phyloP scores from a whole-genome alignment of 2,329 filamentous ascomycete genomes.

The Fusarium papillatum region DNA sequence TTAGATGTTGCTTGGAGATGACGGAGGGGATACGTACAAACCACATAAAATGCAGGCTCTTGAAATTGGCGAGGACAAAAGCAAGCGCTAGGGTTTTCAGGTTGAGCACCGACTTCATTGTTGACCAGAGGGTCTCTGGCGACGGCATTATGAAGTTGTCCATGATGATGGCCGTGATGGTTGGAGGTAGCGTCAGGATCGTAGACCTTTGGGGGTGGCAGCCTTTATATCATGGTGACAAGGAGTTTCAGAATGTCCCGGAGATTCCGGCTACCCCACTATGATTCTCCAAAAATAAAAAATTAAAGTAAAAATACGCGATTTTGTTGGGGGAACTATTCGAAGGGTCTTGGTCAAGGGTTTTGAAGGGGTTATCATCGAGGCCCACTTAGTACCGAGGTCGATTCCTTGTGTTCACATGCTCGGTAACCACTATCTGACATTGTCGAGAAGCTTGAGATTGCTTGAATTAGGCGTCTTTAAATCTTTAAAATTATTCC shows the following conservation, averaged over 20 bases:
- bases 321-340: not conserved
- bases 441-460: not conserved
- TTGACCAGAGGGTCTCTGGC: not conserved
- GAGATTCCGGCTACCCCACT: not conserved
- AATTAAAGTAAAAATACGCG: not conserved
- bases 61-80: not conserved
- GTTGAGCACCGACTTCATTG: not conserved
- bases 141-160: not conserved
- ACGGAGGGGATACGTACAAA: not conserved
- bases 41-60: slow-evolving; percentile 1
- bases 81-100: not conserved
- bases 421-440: not conserved
- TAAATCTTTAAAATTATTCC: not conserved
- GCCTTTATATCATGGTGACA: not conserved
- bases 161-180: not conserved
- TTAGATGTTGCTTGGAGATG: not conserved
- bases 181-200: not conserved
- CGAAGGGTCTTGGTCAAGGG: not conserved
- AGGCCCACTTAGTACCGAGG: not conserved
- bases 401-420: not conserved
- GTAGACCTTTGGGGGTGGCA: not conserved
- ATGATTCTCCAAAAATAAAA: too few relatives aligned
- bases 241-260: not conserved
- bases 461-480: too few relatives aligned
- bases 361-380: not conserved